Evolutionary conservation across 2,329 filamentous ascomycete genomes (phyloP), one percentile per base, ranked within the genome.

Genomic region (Didymella arachidicola): DNA sequence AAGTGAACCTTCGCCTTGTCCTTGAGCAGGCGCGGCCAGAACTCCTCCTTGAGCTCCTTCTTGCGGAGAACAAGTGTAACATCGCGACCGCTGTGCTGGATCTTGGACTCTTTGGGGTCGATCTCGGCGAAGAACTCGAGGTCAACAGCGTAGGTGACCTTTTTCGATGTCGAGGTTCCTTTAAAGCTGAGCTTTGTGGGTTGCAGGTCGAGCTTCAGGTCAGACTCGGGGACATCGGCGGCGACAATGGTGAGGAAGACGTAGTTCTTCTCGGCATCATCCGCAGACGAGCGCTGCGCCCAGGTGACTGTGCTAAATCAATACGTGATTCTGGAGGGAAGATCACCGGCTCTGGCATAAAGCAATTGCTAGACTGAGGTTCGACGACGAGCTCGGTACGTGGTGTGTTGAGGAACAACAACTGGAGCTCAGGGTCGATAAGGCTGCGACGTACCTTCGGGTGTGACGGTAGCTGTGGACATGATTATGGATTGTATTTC

Each of bases 1-100:
- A 93, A 99, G 82, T 98, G 95, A 54, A 91, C 82, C 84, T 92
- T 97, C 85, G 92, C 89, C 68, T 83, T 79, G 61, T 94, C 91
- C 88, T 97, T 97, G 77, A 97, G 85, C 73, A 99, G 86, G 65
- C 95, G 88, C 64, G 93, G 93, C 95, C 95, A 99, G 87, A 89
- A 98, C 80, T 95, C 92, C 74, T 92, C 87, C 81, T 93, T 91
- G 66, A 95, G 85, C 76, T 96, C 93, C 89, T 97, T 97, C 91
- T 99, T 99, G 81, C 92, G 87, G 79, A 99, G 86, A 78, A 96
- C 91, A 72, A 98, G 80, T 83, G 96, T 90, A 69, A 97, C 84
- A 74, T 93, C 93, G 80, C 94, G 92, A 75, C 87, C 84, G 44
- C 90, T 96, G 86, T 97, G 92, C 84, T 92, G 88, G 76, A 90